Percentiles rank a stretch among this genome's conserved stretches.
Conservation (phyloP, 1,284 basidiomycete species). For the Melampsora larici-populina region DNA sequence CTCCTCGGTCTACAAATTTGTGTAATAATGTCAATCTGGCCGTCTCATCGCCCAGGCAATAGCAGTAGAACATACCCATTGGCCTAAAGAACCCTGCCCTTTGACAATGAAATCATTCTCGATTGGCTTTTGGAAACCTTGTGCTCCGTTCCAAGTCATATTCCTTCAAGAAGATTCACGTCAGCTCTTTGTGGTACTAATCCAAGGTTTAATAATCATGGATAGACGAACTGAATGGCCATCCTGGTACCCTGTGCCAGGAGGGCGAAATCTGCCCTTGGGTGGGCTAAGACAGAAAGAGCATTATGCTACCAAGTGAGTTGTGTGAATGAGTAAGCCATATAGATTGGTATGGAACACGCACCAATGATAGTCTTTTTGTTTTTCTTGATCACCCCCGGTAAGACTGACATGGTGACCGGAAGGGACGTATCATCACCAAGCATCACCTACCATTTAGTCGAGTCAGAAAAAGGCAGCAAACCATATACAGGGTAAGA, state of each 20-base stretch:
- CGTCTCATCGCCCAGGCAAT: background rate
- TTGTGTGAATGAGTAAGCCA: no score
- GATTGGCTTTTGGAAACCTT: constrained; percentile 50
- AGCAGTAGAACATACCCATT: constrained; percentile 7
- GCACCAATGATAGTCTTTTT: constrained; percentile 2
- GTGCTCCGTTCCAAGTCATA: constrained; percentile 51
- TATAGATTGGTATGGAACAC: no score
- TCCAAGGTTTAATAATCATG: no score
- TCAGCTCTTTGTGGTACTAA: no score
- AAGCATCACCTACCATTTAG: background rate
- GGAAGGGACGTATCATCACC: background rate
- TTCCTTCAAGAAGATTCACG: constrained; percentile 42
- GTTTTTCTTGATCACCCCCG: background rate
- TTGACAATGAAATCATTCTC: constrained; percentile 45
- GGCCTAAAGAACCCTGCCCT: constrained; percentile 36
- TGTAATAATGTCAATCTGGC: background rate
- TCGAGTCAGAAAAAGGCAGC: background rate
- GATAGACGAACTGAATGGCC: background rate
- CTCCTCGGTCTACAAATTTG: constrained; percentile 46
- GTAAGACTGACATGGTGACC: background rate
- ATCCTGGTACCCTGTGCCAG: background rate
- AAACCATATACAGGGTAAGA: no score
- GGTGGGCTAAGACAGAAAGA: background rate
- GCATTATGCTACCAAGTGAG: no score
- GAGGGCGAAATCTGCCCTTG: background rate